These are phyloP conservation scores for Priceomyces melissophilus DNA, from an alignment of 805 yeast genomes.

Conservation along the genomic window DNA sequence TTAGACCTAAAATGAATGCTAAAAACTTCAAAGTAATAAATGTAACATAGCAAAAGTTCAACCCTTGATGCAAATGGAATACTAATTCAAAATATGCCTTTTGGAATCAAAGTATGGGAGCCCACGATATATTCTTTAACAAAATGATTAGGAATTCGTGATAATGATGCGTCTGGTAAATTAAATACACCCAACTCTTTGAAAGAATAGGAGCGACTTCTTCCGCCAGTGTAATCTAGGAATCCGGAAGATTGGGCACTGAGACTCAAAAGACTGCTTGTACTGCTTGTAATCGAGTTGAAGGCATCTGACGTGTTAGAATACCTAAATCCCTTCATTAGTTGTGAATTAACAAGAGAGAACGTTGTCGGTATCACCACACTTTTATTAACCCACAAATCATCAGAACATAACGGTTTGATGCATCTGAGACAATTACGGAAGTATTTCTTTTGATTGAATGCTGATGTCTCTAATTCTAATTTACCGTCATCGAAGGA, in stretches of 20 bases:
- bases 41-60: neutral
- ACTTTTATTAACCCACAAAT: conserved; percentile 50
- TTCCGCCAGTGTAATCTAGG: conserved; percentile 1
- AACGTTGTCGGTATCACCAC: conserved; percentile 36
- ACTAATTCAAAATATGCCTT: conserved; percentile 9
- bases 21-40: too few species aligned
- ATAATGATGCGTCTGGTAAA: conserved; percentile 23
- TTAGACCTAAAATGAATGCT: too few species aligned
- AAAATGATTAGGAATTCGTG: conserved; percentile 28
- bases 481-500: conserved; percentile 43
- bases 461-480: conserved; percentile 36
- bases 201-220: conserved; percentile 12
- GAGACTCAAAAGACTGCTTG: conserved; percentile 15
- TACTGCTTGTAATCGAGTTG: conserved; percentile 11
- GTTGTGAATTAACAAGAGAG: conserved; percentile 21
- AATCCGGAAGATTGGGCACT: conserved; percentile 6
- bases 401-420: conserved; percentile 49
- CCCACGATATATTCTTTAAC: conserved; percentile 35
- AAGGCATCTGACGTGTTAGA: neutral
- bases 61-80: neutral
- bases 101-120: conserved; percentile 35
- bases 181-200: conserved; percentile 16
- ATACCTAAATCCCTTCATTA: conserved; percentile 1
- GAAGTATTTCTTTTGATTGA: conserved; percentile 33
- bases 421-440: conserved; percentile 57